Evolutionary conservation across 2,329 filamentous ascomycete species (phyloP).

Genomic region (Hypoxylon sp.): DNA sequence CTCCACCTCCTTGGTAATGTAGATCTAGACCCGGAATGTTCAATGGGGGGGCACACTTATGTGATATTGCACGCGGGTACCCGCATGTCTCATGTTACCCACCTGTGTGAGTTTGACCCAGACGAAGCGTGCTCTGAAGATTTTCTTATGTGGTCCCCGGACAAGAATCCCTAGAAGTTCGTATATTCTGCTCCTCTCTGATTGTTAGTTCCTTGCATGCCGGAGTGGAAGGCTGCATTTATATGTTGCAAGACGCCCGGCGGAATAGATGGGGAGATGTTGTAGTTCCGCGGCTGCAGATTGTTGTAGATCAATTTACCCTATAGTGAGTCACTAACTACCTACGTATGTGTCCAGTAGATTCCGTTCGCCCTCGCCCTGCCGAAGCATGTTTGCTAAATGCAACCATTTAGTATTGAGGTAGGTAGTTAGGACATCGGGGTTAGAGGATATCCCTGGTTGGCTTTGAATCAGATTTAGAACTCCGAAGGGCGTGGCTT

Average conservation of each 20-base stretch:
- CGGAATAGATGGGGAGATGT: slow-evolving; percentile 4
- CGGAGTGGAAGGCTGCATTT: slow-evolving; percentile 29
- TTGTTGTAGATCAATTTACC: slow-evolving; percentile 1
- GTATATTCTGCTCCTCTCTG: not conserved
- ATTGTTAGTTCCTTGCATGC: slow-evolving; percentile 31
- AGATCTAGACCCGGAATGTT: slow-evolving; percentile 17
- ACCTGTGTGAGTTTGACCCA: slow-evolving; percentile 14
- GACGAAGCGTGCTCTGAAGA: slow-evolving; percentile 8
- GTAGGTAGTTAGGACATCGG: not conserved
- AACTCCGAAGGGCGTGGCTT: slow-evolving; percentile 15
- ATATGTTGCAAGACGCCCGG: slow-evolving; percentile 21
- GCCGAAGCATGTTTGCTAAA: not conserved
- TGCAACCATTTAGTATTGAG: slow-evolving; percentile 5
- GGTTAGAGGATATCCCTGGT: not conserved
- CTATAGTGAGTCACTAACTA: not conserved
- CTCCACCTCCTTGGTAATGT: slow-evolving; percentile 2
- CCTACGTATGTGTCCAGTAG: no score
- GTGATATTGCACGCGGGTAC: slow-evolving; percentile 30
- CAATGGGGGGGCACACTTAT: slow-evolving; percentile 19
- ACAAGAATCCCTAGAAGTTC: not conserved
- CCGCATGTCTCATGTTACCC: slow-evolving; percentile 30
- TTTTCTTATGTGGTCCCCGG: not conserved
- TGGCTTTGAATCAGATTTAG: slow-evolving; percentile 21
- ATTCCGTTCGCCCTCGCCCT: no score
- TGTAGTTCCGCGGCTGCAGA: not conserved